A percentile compares a stretch with the other conserved stretches of the same genome.
phyloP scores from a whole-genome alignment of 2,329 filamentous ascomycete species.

The Fusarium sterilihyphosum region DNA sequence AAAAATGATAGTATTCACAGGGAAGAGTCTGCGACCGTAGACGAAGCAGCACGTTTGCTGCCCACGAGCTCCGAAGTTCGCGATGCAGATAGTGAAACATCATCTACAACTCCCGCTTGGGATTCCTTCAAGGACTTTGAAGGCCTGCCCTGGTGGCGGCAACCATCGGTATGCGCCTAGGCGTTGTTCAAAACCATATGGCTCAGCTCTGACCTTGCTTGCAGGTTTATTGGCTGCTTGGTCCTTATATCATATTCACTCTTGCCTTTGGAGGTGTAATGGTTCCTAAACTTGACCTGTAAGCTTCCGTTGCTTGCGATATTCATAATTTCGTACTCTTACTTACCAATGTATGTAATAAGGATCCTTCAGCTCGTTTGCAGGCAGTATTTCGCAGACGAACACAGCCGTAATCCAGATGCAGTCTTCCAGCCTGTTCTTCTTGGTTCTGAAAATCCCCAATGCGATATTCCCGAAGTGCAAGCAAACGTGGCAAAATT shows the following conservation, averaged over 20 bases:
- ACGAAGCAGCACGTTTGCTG: slow-evolving; percentile 54
- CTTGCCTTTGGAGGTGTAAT: slow-evolving; percentile 86
- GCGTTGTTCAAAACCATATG: not conserved
- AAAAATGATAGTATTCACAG: not conserved
- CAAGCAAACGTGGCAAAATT: slow-evolving; percentile 82
- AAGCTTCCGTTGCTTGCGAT: slow-evolving; percentile 41
- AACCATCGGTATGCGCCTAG: slow-evolving; percentile 65
- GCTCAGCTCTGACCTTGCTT: slow-evolving; percentile 36
- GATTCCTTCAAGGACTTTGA: slow-evolving; percentile 66
- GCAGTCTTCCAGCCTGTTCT: slow-evolving; percentile 72
- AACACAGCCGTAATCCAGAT: slow-evolving; percentile 65
- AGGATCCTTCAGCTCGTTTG: slow-evolving; percentile 85
- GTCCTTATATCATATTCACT: slow-evolving; percentile 82
- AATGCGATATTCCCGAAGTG: slow-evolving; percentile 83
- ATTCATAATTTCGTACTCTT: not conserved
- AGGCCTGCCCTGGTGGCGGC: slow-evolving; percentile 69
- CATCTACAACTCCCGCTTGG: slow-evolving; percentile 51
- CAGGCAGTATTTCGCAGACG: slow-evolving; percentile 80
- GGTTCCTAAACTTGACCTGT: slow-evolving; percentile 87
- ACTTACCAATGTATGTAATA: slow-evolving; percentile 28
- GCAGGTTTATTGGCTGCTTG: slow-evolving; percentile 84
- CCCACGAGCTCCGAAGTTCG: slow-evolving; percentile 35
- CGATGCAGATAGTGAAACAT: slow-evolving; percentile 16
- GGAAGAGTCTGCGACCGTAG: slow-evolving; percentile 13
- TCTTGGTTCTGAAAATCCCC: slow-evolving; percentile 75